A percentile compares a stretch with the other conserved stretches of the same genome.
Conservation (phyloP, 2,329 filamentous ascomycete genomes). For the Ceratocystis colombiana region DNA sequence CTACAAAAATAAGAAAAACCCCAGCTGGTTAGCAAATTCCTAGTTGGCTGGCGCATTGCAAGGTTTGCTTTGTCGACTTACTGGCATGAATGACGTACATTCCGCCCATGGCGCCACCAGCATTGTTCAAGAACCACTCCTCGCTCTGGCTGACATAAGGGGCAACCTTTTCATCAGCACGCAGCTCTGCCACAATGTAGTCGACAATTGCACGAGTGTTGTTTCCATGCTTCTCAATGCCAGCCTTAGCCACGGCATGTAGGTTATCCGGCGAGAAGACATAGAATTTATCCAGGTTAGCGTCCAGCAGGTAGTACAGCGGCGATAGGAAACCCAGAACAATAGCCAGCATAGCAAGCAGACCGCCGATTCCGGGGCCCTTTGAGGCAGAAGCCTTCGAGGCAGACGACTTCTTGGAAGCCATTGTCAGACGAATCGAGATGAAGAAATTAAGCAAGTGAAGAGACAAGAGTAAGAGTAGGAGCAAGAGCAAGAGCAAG, state of each 20-base stretch:
- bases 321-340: constrained; percentile 46
- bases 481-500: constrained; percentile 4
- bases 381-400: constrained; percentile 22
- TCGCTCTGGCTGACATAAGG: constrained; percentile 57
- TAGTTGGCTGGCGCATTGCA: background rate
- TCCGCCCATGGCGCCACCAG: constrained; percentile 79
- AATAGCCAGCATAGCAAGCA: constrained; percentile 43
- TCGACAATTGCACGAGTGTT: constrained; percentile 59
- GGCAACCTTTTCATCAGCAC: constrained; percentile 37
- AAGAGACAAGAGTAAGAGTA: background rate
- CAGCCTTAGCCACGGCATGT: constrained; percentile 56
- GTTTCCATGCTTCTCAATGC: constrained; percentile 60
- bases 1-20: constrained; percentile 31
- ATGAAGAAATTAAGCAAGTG: constrained; percentile 5
- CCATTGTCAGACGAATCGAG: constrained; percentile 17
- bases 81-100: constrained; percentile 87
- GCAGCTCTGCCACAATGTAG: constrained; percentile 60
- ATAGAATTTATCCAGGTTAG: constrained; percentile 56
- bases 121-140: constrained; percentile 89
- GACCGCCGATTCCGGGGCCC: constrained; percentile 30
- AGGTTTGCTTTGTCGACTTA: constrained; percentile 35
- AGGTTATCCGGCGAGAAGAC: constrained; percentile 62
- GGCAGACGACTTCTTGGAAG: constrained; percentile 15
- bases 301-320: constrained; percentile 47
- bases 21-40: constrained; percentile 20